These are phyloP conservation scores for Podospora pseudoanserina DNA, from an alignment of 495 filamentous ascomycete genomes.

Conservation along the genomic window DNA sequence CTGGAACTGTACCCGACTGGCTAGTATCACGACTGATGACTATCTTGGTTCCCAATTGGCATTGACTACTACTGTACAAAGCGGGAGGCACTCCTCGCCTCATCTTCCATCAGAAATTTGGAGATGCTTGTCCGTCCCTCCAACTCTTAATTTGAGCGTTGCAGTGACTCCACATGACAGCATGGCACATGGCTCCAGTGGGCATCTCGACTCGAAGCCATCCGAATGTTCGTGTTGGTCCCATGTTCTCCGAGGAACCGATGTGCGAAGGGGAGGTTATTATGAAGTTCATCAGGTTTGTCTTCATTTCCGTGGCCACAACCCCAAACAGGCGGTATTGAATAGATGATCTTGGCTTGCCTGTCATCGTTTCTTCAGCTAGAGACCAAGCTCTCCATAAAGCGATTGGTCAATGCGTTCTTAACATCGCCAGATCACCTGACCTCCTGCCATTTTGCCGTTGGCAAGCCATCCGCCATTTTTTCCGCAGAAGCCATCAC, in stretches of 20 bases:
- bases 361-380: neutral
- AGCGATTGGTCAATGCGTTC: neutral
- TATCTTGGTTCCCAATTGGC: too few species aligned
- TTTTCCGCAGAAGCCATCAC: constrained; percentile 1
- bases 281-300: neutral
- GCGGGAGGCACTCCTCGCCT: neutral
- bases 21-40: neutral
- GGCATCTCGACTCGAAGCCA: neutral
- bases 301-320: neutral
- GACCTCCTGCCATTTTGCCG: neutral
- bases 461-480: neutral
- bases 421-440: neutral
- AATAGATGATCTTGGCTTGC: neutral
- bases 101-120: neutral
- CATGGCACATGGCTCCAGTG: neutral
- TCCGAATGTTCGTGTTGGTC: neutral
- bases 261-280: neutral
- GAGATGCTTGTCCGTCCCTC: neutral
- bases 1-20: neutral
- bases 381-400: neutral
- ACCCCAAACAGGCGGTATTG: neutral
- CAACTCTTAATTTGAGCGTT: neutral
- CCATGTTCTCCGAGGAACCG: neutral
- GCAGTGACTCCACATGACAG: neutral
- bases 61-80: neutral